Percentiles rank a stretch among this genome's conserved stretches.
Conservation (phyloP, 768 basidiomycete genomes). For the Gyrodon lividus region DNA sequence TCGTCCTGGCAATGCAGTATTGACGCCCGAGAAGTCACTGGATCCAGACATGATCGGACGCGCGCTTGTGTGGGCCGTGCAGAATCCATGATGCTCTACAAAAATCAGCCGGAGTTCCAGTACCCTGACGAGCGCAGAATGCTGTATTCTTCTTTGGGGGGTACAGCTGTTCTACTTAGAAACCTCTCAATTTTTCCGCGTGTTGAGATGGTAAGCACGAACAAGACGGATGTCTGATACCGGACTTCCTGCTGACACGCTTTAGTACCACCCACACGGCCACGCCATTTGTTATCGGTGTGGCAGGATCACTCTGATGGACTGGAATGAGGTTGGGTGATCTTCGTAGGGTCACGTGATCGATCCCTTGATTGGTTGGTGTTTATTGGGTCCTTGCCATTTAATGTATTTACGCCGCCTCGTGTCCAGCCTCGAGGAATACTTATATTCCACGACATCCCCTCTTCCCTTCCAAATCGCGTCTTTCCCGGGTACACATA, state of each 20-base stretch:
- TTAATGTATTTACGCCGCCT: slow-evolving; percentile 19
- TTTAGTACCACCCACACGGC: background rate
- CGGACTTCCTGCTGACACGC: background rate
- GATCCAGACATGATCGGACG: background rate
- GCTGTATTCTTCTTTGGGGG: background rate
- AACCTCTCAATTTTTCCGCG: background rate
- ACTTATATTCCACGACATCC: slow-evolving; percentile 10
- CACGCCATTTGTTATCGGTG: background rate
- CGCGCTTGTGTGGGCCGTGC: background rate
- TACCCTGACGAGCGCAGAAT: background rate
- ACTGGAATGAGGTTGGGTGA: background rate
- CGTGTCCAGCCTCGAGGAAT: slow-evolving; percentile 28
- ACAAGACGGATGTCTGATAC: background rate
- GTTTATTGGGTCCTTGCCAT: slow-evolving; percentile 14
- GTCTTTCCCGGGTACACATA: slow-evolving; percentile 13
- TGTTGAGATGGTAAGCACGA: background rate
- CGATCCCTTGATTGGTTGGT: slow-evolving; percentile 17
- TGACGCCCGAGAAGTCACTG: background rate
- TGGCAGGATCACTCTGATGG: background rate
- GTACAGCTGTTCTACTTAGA: background rate
- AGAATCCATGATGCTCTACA: background rate
- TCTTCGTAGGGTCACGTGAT: slow-evolving; percentile 21
- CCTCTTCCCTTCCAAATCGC: slow-evolving; percentile 4
- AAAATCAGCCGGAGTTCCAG: background rate
- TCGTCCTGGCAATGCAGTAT: background rate